phyloP scores from a whole-genome alignment of 371 early-diverging fungal species.

The Mucor racemosus region DNA sequence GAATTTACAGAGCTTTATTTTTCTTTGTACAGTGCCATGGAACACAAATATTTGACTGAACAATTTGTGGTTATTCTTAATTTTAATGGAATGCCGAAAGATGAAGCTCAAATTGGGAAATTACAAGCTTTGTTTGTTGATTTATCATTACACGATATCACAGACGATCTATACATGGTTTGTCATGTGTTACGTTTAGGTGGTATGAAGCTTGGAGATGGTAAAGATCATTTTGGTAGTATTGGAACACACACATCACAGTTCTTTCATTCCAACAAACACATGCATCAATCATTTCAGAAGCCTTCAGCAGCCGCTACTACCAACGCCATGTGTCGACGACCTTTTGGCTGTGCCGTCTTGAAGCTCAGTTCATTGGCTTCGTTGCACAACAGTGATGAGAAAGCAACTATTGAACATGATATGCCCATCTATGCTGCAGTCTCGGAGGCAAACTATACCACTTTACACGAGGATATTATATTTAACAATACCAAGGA shows the following conservation, averaged over 20 bases:
- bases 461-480: conserved; percentile 64
- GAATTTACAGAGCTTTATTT: conserved; percentile 71
- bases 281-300: not conserved
- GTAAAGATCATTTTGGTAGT: conserved; percentile 41
- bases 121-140: conserved; percentile 64
- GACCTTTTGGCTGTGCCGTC: conserved; percentile 76
- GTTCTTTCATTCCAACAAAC: conserved; percentile 22
- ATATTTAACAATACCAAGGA: conserved; percentile 57
- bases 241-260: conserved; percentile 10
- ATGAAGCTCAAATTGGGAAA: conserved; percentile 55
- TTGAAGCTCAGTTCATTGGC: conserved; percentile 54
- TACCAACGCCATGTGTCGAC: conserved; percentile 30
- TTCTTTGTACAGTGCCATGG: conserved; percentile 60
- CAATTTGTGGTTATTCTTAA: conserved; percentile 62
- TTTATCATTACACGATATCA: conserved; percentile 56
- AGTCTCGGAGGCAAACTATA: conserved; percentile 57
- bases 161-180: conserved; percentile 61
- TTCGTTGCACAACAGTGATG: conserved; percentile 14
- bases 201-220: conserved; percentile 62
- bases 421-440: conserved; percentile 66
- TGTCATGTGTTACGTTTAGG: conserved; percentile 70
- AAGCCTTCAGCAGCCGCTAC: not conserved
- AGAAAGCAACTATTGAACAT: conserved; percentile 36
- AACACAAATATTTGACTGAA: conserved; percentile 64
- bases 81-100: conserved; percentile 64